Evolutionary conservation across 371 early-diverging fungal genomes (phyloP).

Genomic region (Rozella allomycis): DNA sequence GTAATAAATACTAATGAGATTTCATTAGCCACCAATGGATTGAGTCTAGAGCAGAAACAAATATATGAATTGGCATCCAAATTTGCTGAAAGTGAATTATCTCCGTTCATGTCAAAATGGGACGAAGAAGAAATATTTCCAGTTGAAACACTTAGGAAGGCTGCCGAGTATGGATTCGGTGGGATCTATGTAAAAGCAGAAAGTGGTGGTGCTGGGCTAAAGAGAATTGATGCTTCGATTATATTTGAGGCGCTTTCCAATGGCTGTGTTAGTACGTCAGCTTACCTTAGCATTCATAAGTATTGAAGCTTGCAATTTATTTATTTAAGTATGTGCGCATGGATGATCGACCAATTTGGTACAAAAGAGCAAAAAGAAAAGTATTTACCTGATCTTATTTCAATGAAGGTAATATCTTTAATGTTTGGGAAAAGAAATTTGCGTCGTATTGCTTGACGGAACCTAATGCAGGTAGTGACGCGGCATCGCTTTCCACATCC

Average conservation of each 20-base stretch:
- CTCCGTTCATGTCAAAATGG: conserved; percentile 30
- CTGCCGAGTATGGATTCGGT: conserved; percentile 33
- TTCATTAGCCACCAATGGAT: conserved; percentile 4
- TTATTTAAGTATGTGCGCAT: conserved; percentile 28
- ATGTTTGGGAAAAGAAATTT: conserved; percentile 4
- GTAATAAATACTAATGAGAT: too few relatives aligned
- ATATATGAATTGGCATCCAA: conserved; percentile 16
- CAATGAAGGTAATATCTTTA: conserved; percentile 11
- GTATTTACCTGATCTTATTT: conserved; percentile 18
- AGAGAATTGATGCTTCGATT: conserved; percentile 22
- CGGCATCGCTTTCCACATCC: conserved; percentile 35
- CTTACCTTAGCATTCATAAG: conserved; percentile 37
- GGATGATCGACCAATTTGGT: conserved; percentile 36
- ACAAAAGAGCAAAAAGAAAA: conserved; percentile 18
- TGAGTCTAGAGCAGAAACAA: conserved; percentile 17
- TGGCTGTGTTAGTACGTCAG: conserved; percentile 33
- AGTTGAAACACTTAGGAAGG: conserved; percentile 17
- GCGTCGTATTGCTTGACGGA: conserved; percentile 47
- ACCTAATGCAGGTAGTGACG: conserved; percentile 57
- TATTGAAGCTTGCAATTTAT: too few relatives aligned
- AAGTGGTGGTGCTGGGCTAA: conserved; percentile 17
- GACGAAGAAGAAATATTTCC: conserved; percentile 28
- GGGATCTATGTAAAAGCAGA: conserved; percentile 20
- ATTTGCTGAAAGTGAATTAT: conserved; percentile 27
- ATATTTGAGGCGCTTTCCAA: conserved; percentile 33